phyloP scores from a whole-genome alignment of 1,139 yeast species.

The Saccharomyces hybrid region DNA sequence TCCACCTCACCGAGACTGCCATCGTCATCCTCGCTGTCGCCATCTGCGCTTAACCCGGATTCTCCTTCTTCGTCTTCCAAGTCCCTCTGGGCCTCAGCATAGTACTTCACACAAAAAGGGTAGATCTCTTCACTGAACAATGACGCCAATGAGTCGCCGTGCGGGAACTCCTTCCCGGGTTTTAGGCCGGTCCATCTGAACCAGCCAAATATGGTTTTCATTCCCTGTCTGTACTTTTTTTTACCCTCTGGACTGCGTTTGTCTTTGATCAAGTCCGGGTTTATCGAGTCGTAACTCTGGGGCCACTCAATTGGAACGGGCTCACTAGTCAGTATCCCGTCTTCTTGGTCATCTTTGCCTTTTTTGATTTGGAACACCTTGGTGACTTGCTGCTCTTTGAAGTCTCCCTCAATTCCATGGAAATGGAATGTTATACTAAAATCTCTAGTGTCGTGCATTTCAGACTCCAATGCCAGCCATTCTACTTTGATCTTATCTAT shows the following conservation, averaged over 20 bases:
- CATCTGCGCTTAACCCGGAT: constrained; percentile 27
- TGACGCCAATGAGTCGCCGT: constrained; percentile 63
- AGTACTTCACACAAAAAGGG: constrained; percentile 66
- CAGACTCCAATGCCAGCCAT: constrained; percentile 26
- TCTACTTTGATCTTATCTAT: constrained; percentile 51
- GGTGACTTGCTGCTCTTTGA: constrained; percentile 46
- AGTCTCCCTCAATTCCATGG: constrained; percentile 33
- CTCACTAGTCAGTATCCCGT: constrained; percentile 41
- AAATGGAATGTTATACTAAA: constrained; percentile 54
- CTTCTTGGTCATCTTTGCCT: constrained; percentile 13
- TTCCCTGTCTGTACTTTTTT: constrained; percentile 55
- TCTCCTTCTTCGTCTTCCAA: constrained; percentile 48
- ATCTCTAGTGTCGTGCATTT: constrained; percentile 10
- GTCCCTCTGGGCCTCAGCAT: constrained; percentile 54
- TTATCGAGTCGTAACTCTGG: constrained; percentile 41
- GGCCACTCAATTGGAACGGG: constrained; percentile 57
- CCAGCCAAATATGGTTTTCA: constrained; percentile 71
- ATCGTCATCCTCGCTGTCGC: constrained; percentile 7
- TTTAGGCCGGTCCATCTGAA: constrained; percentile 68
- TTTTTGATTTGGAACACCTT: constrained; percentile 42
- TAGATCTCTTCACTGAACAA: constrained; percentile 59
- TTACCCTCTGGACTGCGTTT: constrained; percentile 46
- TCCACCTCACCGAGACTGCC: constrained; percentile 4
- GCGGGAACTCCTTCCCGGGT: constrained; percentile 66
- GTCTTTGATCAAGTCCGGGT: constrained; percentile 43